phyloP scores from a whole-genome alignment of 129 eudicot species.

The Erigeron canadensis region DNA sequence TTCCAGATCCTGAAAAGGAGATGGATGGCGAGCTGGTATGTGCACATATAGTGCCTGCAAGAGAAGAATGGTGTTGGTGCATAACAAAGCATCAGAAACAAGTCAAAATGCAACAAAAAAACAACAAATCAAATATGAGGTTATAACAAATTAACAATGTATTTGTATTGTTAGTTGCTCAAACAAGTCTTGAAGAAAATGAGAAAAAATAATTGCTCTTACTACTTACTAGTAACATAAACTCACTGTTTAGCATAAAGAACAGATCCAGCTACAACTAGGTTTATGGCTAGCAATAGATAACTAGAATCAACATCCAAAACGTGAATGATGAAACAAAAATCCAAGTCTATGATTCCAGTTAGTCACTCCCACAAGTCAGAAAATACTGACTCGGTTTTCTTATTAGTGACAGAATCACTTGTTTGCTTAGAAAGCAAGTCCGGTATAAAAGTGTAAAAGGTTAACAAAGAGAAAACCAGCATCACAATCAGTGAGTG shows the following conservation, averaged over 20 bases:
- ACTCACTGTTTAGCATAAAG: background rate
- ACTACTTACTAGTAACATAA: background rate
- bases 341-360: background rate
- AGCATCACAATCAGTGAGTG: constrained; percentile 11
- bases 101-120: constrained; percentile 14
- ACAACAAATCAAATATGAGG: background rate
- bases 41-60: constrained; percentile 91
- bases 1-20: constrained; percentile 90
- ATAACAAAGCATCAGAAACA: constrained; percentile 17
- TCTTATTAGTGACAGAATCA: constrained; percentile 22
- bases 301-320: background rate
- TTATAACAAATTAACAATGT: background rate
- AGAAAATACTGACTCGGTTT: background rate
- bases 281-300: background rate
- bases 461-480: constrained; percentile 9
- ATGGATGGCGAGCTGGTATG: constrained; percentile 85
- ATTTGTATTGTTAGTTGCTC: constrained; percentile 9
- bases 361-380: background rate
- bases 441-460: constrained; percentile 1
- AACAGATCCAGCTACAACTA: constrained; percentile 10
- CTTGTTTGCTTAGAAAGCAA: constrained; percentile 8
- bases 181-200: background rate
- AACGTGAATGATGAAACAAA: background rate
- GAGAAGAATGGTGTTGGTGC: constrained; percentile 30
- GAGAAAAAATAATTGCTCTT: background rate